Evolutionary conservation across 805 yeast genomes (phyloP).

Genomic region (Zygotorulaspora chibaensis): DNA sequence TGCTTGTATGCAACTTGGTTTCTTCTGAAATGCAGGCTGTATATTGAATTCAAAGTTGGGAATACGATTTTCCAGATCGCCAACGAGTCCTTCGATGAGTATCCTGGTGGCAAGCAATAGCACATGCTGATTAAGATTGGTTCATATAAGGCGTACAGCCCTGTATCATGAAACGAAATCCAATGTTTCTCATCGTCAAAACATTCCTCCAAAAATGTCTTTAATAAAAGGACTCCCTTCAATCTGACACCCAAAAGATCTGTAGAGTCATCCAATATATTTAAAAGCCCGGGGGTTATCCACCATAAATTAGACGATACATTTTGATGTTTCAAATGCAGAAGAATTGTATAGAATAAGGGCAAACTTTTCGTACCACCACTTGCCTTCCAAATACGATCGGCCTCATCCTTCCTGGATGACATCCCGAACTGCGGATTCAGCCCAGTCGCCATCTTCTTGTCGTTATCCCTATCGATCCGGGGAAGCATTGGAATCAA

Average conservation of each 20-base stretch:
- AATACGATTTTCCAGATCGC: conserved; percentile 18
- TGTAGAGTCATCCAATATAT: conserved; percentile 30
- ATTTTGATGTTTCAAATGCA: conserved; percentile 15
- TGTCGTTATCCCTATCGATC: conserved; percentile 1
- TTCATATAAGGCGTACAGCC: conserved; percentile 26
- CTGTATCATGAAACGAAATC: conserved; percentile 25
- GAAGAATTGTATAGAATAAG: conserved; percentile 22
- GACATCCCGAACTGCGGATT: conserved; percentile 29
- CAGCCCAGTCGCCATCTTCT: conserved; percentile 24
- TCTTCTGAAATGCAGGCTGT: conserved; percentile 13
- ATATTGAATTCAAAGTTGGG: conserved; percentile 24
- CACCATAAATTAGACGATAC: conserved; percentile 31
- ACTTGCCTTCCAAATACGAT: conserved; percentile 19
- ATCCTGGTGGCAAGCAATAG: conserved; percentile 30
- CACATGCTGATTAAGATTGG: conserved; percentile 26
- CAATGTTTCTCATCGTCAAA: conserved; percentile 15
- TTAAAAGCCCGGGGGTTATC: conserved; percentile 34
- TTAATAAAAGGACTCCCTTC: conserved; percentile 23
- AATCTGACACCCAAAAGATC: conserved; percentile 25
- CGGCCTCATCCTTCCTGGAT: conserved; percentile 19
- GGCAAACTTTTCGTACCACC: conserved; percentile 29
- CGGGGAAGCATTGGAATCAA: conserved; percentile 15
- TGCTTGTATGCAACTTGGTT: conserved; percentile 6
- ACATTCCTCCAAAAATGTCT: conserved; percentile 17
- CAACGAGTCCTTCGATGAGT: conserved; percentile 15